A percentile compares a stretch with the other conserved stretches of the same genome.
Evolutionary conservation across 371 early-diverging fungal genomes (phyloP).

Genomic region (Mucor irregularis): DNA sequence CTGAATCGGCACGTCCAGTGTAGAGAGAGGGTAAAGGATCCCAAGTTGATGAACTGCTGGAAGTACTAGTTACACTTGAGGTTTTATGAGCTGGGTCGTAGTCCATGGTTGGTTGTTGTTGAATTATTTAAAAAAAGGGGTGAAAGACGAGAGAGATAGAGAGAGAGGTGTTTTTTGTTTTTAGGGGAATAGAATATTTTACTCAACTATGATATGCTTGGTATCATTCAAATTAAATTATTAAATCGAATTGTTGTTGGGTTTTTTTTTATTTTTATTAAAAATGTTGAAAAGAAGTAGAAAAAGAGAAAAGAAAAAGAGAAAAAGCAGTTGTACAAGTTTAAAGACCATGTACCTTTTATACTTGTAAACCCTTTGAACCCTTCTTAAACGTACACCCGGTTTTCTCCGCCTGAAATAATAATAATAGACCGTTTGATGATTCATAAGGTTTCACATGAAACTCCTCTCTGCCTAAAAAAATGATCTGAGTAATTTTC

Average conservation of each 20-base stretch:
- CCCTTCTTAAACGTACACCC: constrained; percentile 26
- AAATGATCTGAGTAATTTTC: not conserved
- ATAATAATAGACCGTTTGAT: too few relatives aligned
- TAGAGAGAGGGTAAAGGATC: constrained; percentile 30
- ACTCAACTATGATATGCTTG: constrained; percentile 5
- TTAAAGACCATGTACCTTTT: not conserved
- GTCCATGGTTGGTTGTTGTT: constrained; percentile 21
- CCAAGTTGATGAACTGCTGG: constrained; percentile 19
- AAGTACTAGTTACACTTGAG: constrained; percentile 30
- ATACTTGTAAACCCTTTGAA: constrained; percentile 16
- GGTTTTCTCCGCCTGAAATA: constrained; percentile 28
- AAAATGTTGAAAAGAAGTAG: constrained; percentile 1
- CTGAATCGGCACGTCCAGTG: constrained; percentile 21
- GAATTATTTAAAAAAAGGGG: not conserved
- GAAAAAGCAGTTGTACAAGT: not conserved
- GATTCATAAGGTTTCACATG: constrained; percentile 23
- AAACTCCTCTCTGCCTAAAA: not conserved
- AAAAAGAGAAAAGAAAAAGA: constrained; percentile 1
- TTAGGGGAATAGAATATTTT: too few relatives aligned
- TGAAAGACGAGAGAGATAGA: constrained; percentile 11
- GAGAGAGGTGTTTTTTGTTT: not conserved
- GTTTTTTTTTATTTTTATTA: not conserved
- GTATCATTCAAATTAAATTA: constrained; percentile 18
- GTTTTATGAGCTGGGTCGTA: constrained; percentile 29
- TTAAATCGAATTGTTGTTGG: too few relatives aligned